These are phyloP conservation scores for Suillus cothurnatus DNA, from an alignment of 768 basidiomycete species.

Conservation along the genomic window DNA sequence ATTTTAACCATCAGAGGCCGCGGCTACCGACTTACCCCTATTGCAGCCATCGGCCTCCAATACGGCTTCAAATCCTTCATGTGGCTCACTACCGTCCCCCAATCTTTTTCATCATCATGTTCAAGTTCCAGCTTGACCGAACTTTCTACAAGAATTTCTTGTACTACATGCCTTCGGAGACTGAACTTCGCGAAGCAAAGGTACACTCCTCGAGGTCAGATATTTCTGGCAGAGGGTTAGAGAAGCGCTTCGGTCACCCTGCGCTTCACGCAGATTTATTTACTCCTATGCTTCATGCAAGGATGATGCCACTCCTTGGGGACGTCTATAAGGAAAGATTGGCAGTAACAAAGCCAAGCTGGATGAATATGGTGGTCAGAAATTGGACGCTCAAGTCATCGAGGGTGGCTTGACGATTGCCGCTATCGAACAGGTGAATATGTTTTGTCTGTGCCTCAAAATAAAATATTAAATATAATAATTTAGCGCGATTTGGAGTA, in stretches of 20 bases:
- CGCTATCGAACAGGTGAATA: conserved; percentile 67
- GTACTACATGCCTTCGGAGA: conserved; percentile 82
- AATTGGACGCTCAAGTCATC: conserved; percentile 71
- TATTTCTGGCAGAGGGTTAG: conserved; percentile 68
- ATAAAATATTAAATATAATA: conserved; percentile 4
- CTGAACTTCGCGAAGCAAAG: conserved; percentile 73
- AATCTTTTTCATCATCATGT: conserved; percentile 71
- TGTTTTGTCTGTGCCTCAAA: background rate
- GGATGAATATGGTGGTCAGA: conserved; percentile 78
- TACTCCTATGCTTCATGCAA: conserved; percentile 85
- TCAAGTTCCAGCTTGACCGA: conserved; percentile 83
- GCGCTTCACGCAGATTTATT: conserved; percentile 85
- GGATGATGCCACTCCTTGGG: conserved; percentile 76
- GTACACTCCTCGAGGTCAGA: conserved; percentile 82
- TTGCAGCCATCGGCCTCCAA: conserved; percentile 81
- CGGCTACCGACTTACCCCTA: background rate
- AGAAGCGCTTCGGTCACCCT: conserved; percentile 94
- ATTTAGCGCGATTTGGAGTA: conserved; percentile 72
- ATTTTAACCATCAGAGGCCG: background rate
- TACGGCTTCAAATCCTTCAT: conserved; percentile 70
- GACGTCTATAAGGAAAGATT: conserved; percentile 77
- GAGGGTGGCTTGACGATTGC: conserved; percentile 85
- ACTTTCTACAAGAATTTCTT: conserved; percentile 69
- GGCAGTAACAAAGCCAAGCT: conserved; percentile 63
- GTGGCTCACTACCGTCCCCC: conserved; percentile 87